Evolutionary conservation across 2,329 filamentous ascomycete species (phyloP).

Genomic region (Nothopassalora personata): DNA sequence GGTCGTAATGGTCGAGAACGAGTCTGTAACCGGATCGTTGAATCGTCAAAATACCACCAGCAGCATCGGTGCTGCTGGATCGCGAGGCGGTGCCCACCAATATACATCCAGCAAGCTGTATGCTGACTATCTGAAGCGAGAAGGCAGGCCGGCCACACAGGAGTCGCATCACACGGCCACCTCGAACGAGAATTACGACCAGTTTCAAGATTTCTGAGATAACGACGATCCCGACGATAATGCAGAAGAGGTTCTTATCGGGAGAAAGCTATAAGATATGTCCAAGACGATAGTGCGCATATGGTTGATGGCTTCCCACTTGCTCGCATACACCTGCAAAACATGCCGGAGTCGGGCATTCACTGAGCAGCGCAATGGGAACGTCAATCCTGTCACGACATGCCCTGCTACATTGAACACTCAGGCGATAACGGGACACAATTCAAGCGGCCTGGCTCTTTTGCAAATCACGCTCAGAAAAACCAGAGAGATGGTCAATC

Average conservation of each 20-base stretch:
- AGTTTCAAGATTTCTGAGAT: conserved; percentile 29
- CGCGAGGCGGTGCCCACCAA: conserved; percentile 10
- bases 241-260: not conserved
- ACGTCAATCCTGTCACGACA: too few species aligned
- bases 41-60: conserved; percentile 9
- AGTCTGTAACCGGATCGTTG: conserved; percentile 28
- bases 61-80: conserved; percentile 4
- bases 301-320: not conserved
- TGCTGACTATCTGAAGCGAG: conserved; percentile 33
- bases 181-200: conserved; percentile 20
- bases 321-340: not conserved
- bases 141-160: conserved; percentile 20
- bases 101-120: conserved; percentile 32
- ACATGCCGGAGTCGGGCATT: not conserved
- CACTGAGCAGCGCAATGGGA: too few species aligned
- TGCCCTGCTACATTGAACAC: too few species aligned
- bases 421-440: too few species aligned
- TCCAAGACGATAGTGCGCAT: not conserved
- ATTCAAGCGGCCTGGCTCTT: too few species aligned
- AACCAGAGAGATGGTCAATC: not conserved
- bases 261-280: not conserved
- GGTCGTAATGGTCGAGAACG: conserved; percentile 42
- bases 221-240: not conserved
- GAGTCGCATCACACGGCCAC: conserved; percentile 9
- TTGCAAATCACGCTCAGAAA: not conserved